Base-by-base conservation (phyloP, 305 asterid species). In the Fraxinus velutina region DNA sequence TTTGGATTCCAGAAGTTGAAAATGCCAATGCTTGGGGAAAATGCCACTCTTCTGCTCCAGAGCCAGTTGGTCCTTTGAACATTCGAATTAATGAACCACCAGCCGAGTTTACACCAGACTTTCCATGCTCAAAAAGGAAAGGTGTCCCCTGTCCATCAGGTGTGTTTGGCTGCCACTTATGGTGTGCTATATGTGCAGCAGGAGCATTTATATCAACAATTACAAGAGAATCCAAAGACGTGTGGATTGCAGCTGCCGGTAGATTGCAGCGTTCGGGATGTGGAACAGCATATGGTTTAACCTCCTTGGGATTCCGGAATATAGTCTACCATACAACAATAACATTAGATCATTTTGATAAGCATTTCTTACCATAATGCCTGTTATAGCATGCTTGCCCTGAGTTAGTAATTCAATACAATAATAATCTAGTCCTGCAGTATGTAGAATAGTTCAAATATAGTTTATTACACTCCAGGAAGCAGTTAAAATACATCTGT, bases 91-190 rank as follows among this genome's bases (percentile, higher is more conserved):
- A 96, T 75, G 92, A 85, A 87, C 98, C 98, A 89, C 90, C 93
- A 82, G 92, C 89, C 73, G 94, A 89, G 83, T 90, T 90, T 75
- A 93, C 83, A 87, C 85, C 90, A 57, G 98, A 92, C 84, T 91
- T 94, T 81, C 97, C 98, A 76, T 93, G 98, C 80, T 96, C 91
- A 87, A 96, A 94, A 85, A 96, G 98, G 89, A 96, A 96, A 81
- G 98, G 98, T 19, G 97, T 62, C 64, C 99, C 99, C 82, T 91
- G 96, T 73, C 98, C 99, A 87, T 94, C 99, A 44, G 99, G 99
- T 78, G 99, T 94, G 88, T 96, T 96, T 57, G 98, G 98, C 87
- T 96, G 99, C 99, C 99, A 96, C 88, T 92, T 96, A 83, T 96
- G 99, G 79, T 90, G 96, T 39, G 97, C 98, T 78, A 96, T 82